Percentiles rank a stretch among this genome's conserved stretches.
Conservation (phyloP, 2,329 filamentous ascomycete species). For the Apiospora pterosperma region DNA sequence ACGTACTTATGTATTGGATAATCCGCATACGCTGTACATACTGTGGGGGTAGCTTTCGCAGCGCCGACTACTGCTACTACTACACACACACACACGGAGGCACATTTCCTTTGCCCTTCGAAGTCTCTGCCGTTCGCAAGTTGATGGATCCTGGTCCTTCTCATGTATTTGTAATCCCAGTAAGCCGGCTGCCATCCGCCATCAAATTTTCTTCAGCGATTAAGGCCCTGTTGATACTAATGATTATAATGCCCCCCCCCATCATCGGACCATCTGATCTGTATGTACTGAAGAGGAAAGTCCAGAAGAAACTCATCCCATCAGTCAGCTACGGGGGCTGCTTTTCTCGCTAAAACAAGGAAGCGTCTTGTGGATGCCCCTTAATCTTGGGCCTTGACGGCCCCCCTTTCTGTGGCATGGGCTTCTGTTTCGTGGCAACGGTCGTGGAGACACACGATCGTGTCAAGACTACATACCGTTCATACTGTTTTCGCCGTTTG, state of each 20-base stretch:
- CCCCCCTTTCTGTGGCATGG: neutral
- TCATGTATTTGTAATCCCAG: neutral
- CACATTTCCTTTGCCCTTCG: no score
- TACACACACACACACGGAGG: no score
- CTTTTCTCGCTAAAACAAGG: neutral
- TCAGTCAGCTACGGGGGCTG: neutral
- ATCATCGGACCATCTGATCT: neutral
- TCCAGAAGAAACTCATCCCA: neutral
- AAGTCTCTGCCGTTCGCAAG: neutral
- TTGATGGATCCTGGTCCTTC: neutral
- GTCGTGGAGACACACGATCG: neutral
- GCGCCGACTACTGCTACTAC: neutral
- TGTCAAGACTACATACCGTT: constrained; percentile 2
- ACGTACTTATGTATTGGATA: no score
- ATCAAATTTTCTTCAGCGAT: neutral
- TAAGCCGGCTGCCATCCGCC: no score
- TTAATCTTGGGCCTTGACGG: neutral
- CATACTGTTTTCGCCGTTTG: neutral
- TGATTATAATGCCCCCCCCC: neutral
- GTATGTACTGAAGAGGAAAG: no score
- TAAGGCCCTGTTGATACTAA: neutral
- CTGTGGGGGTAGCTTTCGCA: neutral
- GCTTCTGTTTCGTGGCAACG: neutral
- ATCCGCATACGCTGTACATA: neutral
- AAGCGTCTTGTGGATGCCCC: neutral